These are phyloP conservation scores for Thalassia testudinum DNA, from an alignment of 116 monocot species.

Conservation along the genomic window DNA sequence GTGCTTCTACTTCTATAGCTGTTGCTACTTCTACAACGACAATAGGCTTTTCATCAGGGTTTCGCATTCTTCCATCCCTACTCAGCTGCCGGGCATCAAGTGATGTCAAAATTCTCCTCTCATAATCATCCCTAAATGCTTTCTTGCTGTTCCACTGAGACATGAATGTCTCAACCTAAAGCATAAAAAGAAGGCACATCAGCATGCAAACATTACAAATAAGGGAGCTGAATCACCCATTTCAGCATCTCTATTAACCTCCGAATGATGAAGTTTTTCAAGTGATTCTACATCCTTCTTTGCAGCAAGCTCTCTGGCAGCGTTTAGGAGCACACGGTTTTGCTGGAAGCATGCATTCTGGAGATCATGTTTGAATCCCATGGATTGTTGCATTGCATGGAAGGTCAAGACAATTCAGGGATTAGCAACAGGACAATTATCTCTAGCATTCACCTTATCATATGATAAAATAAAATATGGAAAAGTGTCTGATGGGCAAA, in stretches of 20 bases:
- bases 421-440: too few relatives aligned
- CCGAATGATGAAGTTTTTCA: conserved; percentile 30
- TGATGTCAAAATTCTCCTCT: conserved; percentile 52
- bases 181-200: background rate
- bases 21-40: conserved; percentile 13
- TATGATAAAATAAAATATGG: too few relatives aligned
- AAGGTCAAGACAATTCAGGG: too few relatives aligned
- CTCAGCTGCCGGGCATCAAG: conserved; percentile 54
- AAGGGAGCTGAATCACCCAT: background rate
- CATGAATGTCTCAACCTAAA: conserved; percentile 73
- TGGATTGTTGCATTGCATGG: too few relatives aligned
- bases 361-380: background rate
- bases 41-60: conserved; percentile 75
- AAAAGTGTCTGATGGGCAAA: too few relatives aligned
- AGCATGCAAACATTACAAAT: background rate
- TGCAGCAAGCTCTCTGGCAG: conserved; percentile 43
- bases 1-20: conserved; percentile 12
- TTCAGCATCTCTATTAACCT: conserved; percentile 21
- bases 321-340: conserved; percentile 52
- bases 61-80: conserved; percentile 73
- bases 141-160: conserved; percentile 43
- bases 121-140: conserved; percentile 73
- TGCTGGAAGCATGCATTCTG: conserved; percentile 66
- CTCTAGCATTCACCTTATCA: too few relatives aligned
- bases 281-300: conserved; percentile 51